A percentile compares a stretch with the other conserved stretches of the same genome.
phyloP scores from a whole-genome alignment of 805 yeast genomes.

The Saturnispora kantuleensis region DNA sequence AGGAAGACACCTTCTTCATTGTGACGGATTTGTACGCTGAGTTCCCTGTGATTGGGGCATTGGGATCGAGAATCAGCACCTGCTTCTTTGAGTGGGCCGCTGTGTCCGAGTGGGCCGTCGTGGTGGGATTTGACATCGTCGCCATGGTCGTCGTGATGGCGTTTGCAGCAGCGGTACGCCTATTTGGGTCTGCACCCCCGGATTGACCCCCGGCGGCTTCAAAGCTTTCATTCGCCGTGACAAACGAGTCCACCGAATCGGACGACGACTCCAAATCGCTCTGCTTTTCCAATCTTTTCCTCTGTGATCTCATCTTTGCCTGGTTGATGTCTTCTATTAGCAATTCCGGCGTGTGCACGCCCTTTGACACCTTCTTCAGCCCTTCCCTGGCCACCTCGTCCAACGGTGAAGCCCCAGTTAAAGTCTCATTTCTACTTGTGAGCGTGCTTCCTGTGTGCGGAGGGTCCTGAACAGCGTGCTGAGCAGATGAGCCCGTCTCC shows the following conservation, averaged over 20 bases:
- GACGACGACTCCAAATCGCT: not conserved
- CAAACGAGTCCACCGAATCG: conserved; percentile 16
- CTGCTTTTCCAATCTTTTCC: not conserved
- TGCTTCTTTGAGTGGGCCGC: no score
- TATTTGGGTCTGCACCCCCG: no score
- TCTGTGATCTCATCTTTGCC: not conserved
- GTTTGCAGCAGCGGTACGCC: no score
- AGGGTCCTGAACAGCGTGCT: no score
- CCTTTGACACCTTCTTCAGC: no score
- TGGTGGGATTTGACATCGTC: no score
- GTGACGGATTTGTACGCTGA: not conserved
- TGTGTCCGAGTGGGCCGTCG: no score
- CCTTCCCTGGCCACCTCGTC: not conserved
- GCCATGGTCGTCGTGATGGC: no score
- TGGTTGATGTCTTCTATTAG: conserved; percentile 3
- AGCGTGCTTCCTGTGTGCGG: no score
- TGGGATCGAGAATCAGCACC: no score
- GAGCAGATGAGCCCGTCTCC: no score
- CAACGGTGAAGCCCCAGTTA: not conserved
- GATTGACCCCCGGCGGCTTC: not conserved
- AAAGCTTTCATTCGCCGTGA: conserved; percentile 17
- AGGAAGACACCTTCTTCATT: conserved; percentile 6
- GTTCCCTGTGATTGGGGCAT: not conserved
- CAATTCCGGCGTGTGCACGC: not conserved
- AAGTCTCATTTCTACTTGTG: not conserved